Base-by-base conservation (phyloP, 208 protist genomes). In the Leishmania martiniquensis region DNA sequence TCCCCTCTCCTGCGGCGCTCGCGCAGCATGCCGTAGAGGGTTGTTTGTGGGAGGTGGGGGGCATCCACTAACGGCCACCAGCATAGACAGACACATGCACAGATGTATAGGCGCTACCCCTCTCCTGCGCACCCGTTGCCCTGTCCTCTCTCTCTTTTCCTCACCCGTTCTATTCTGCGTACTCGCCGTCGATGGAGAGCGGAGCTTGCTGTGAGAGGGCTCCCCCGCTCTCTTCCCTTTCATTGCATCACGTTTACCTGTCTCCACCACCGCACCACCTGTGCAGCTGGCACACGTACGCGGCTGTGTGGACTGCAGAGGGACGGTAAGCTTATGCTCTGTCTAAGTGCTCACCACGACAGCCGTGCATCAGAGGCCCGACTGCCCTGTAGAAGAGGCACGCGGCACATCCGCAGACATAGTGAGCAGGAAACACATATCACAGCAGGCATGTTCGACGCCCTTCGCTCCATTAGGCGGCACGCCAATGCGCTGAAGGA, bases 381-480 rank as follows among this genome's bases (percentile, higher is more conserved):
- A 4, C 34, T 37, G 20, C 62, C 62, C 57, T 12, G 20, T 29
- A 29, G 57, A 9, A 29, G 52, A 57, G 4, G 29, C 52, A 25
- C n/a, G 20, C 57, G 12, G 54, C 22, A 25, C 22, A 59, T 7
- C 29, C 57, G 20, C 57, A 37, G 12, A 22, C 20, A 29, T 4
- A 12, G n/a, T 10, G 57, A n/a, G 51, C 15, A 20, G 22, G 51
- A 54, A 6, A 29, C 9, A 62, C 57, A 32, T 7, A 37, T 9
- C 65, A 13, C 20, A 17, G 68, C 51, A 57, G 37, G 13, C 32
- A 90, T 90, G 86, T 87, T 90, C 54, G 69, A 65, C 32, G 47
- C 74, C 42, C 82, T 91, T 52, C 84, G 87, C 47, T 44, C 74
- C 22, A 82, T 91, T 69, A 57, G 81, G 49, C 44, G 76, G 25